Percentiles rank a stretch among this genome's conserved stretches.
Conservation (phyloP, 345 rosid species). For the Acer negundo region DNA sequence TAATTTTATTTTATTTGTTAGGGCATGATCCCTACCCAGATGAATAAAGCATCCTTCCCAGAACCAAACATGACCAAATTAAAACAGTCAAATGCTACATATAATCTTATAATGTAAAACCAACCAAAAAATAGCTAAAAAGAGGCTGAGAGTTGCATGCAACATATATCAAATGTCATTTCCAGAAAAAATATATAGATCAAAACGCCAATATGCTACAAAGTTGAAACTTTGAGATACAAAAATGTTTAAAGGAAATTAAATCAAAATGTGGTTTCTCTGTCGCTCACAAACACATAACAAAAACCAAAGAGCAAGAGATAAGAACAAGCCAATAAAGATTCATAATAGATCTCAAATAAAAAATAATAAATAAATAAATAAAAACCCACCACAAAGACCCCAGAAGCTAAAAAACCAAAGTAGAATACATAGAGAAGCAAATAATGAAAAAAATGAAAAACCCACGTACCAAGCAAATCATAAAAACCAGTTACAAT, state of each 20-base stretch:
- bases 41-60: conserved; percentile 2
- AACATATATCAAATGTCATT: conserved; percentile 26
- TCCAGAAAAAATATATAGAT: conserved; percentile 10
- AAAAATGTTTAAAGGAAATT: neutral
- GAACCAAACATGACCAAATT: neutral
- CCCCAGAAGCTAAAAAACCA: too few relatives aligned
- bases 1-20: neutral
- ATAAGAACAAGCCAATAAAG: conserved; percentile 31
- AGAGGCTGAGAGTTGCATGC: conserved; percentile 16
- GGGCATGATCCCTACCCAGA: conserved; percentile 6
- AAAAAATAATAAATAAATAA: too few relatives aligned
- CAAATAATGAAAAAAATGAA: too few relatives aligned
- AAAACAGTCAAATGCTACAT: neutral
- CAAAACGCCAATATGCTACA: conserved; percentile 22
- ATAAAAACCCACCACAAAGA: too few relatives aligned
- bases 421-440: too few relatives aligned
- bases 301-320: conserved; percentile 19
- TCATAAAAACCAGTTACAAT: too few relatives aligned
- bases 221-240: neutral
- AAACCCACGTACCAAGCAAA: too few relatives aligned
- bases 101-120: neutral
- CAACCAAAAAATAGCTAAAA: conserved; percentile 1
- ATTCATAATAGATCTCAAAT: too few relatives aligned
- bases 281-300: neutral
- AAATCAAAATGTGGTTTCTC: conserved; percentile 16